Evolutionary conservation across 306 rosid species (phyloP).

Genomic region (Delonix regia): DNA sequence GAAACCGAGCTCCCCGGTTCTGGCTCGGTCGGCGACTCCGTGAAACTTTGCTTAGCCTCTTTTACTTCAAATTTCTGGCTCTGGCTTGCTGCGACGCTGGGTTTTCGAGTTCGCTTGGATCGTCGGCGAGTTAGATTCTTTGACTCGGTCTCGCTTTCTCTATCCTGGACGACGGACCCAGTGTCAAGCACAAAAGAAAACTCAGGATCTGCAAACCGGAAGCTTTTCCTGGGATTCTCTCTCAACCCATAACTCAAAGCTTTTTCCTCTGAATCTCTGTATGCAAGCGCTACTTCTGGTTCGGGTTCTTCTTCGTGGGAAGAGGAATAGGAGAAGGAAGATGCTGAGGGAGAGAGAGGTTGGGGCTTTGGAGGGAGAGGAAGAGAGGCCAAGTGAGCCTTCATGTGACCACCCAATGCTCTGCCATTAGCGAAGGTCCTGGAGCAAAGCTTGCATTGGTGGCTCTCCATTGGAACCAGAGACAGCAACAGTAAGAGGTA

Average conservation of each 20-base stretch:
- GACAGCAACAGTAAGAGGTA: neutral
- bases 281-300: neutral
- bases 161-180: conserved; percentile 63
- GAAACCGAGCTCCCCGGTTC: conserved; percentile 71
- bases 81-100: conserved; percentile 3
- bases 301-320: conserved; percentile 41
- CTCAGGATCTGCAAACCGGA: conserved; percentile 65
- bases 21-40: conserved; percentile 47
- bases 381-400: conserved; percentile 65
- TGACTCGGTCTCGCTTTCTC: conserved; percentile 84
- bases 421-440: conserved; percentile 67
- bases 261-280: conserved; percentile 42
- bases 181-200: conserved; percentile 49
- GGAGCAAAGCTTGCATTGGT: conserved; percentile 85
- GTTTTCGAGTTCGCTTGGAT: conserved; percentile 59
- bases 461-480: conserved; percentile 59
- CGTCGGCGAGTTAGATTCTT: conserved; percentile 69
- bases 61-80: conserved; percentile 23
- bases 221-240: conserved; percentile 64
- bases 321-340: conserved; percentile 40
- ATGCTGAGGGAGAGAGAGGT: conserved; percentile 27
- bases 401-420: conserved; percentile 92
- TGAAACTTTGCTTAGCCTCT: conserved; percentile 37
- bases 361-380: conserved; percentile 64
- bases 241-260: conserved; percentile 55